Conservation (phyloP, 2,329 filamentous ascomycete species). For the Tolypocladium inflatum region DNA sequence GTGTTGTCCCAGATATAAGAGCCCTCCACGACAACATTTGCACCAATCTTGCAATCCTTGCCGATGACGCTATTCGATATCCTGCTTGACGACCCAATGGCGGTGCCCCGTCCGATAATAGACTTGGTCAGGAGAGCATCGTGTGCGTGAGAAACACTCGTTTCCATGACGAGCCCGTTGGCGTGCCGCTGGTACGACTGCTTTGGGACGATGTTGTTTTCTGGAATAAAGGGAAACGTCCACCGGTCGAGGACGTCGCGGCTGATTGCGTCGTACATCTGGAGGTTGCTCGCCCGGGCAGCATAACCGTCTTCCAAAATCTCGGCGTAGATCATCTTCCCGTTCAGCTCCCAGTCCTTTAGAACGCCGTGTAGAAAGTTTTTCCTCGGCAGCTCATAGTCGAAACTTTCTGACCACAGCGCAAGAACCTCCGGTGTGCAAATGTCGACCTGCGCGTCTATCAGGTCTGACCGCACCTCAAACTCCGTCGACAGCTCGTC, state of each 20-base stretch:
- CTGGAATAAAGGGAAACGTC: slow-evolving; percentile 82
- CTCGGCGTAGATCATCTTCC: slow-evolving; percentile 91
- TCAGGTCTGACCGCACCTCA: slow-evolving; percentile 76
- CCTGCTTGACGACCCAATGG: slow-evolving; percentile 60
- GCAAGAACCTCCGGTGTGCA: slow-evolving; percentile 93
- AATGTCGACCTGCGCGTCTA: slow-evolving; percentile 94
- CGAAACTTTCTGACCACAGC: slow-evolving; percentile 94
- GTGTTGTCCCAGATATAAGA: slow-evolving; percentile 85
- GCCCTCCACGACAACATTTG: slow-evolving; percentile 67
- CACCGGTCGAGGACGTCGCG: slow-evolving; percentile 79
- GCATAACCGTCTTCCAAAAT: slow-evolving; percentile 77
- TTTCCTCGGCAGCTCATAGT: slow-evolving; percentile 81
- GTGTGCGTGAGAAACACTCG: slow-evolving; percentile 62
- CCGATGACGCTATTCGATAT: slow-evolving; percentile 75
- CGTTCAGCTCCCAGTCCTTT: slow-evolving; percentile 94
- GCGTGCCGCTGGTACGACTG: slow-evolving; percentile 67
- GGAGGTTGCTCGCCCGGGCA: slow-evolving; percentile 74
- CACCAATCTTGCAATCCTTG: slow-evolving; percentile 75
- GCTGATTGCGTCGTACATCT: slow-evolving; percentile 82
- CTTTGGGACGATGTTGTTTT: slow-evolving; percentile 72
- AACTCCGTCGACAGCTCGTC: slow-evolving; percentile 61
- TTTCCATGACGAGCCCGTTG: slow-evolving; percentile 68
- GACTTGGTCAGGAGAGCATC: slow-evolving; percentile 63
- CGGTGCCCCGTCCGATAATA: slow-evolving; percentile 68
- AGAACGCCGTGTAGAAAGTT: slow-evolving; percentile 88